Conservation (phyloP, 371 early-diverging fungal species). For the Apophysomyces sp. region DNA sequence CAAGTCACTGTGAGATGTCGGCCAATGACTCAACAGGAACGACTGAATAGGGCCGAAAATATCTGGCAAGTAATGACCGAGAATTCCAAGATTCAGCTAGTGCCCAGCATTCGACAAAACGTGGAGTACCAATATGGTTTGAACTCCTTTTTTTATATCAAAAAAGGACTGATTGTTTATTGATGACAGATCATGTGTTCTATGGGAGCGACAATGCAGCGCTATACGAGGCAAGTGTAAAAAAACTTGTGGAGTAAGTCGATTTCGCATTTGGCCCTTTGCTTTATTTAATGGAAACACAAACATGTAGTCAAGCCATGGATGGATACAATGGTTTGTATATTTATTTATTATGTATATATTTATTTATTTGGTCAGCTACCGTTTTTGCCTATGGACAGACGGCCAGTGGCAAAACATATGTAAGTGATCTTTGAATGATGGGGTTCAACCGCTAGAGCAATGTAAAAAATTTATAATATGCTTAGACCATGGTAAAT, state of each 20-base stretch:
- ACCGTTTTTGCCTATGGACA: conserved; percentile 83
- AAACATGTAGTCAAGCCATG: conserved; percentile 18
- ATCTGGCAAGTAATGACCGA: conserved; percentile 1
- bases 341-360: not conserved
- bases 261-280: not conserved
- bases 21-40: conserved; percentile 28
- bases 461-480: no score
- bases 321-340: conserved; percentile 22
- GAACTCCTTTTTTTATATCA: not conserved
- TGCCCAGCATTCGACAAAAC: not conserved
- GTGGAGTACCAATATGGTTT: conserved; percentile 3
- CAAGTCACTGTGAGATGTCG: conserved; percentile 44
- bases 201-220: conserved; percentile 25
- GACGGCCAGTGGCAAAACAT: conserved; percentile 85
- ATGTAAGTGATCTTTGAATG: conserved; percentile 33
- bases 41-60: not conserved
- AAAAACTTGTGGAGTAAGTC: conserved; percentile 35
- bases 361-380: conserved; percentile 32
- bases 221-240: conserved; percentile 32
- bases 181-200: conserved; percentile 23
- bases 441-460: no score
- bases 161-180: not conserved
- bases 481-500: conserved; percentile 31
- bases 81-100: not conserved
- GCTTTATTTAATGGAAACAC: no score